These are phyloP conservation scores for Ramalina peruviana DNA, from an alignment of 495 filamentous ascomycete genomes.

Conservation along the genomic window DNA sequence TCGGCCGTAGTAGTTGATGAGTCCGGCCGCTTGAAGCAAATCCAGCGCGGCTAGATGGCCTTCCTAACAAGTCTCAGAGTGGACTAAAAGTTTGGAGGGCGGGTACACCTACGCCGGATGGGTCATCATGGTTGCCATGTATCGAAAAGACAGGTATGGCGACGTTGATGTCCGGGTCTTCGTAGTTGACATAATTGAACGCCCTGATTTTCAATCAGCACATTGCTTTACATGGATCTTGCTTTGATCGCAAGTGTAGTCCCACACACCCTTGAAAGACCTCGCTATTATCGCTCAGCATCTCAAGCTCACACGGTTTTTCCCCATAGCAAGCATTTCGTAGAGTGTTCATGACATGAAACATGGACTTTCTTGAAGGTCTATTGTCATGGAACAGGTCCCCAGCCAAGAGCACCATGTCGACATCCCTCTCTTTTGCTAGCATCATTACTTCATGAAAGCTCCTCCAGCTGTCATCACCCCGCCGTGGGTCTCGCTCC, in stretches of 20 bases:
- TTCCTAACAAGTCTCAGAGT: conserved; percentile 35
- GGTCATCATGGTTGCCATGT: conserved; percentile 97
- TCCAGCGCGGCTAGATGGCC: conserved; percentile 83
- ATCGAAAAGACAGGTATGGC: conserved; percentile 97
- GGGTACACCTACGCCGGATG: conserved; percentile 45
- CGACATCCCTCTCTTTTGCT: conserved; percentile 74
- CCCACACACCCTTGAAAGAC: conserved; percentile 52
- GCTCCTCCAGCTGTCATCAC: conserved; percentile 91
- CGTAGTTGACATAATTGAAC: conserved; percentile 91
- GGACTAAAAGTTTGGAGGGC: neutral
- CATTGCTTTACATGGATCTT: neutral
- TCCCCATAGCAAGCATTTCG: conserved; percentile 88
- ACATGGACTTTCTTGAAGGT: conserved; percentile 91
- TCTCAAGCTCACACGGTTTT: conserved; percentile 89
- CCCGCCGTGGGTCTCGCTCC: conserved; percentile 82
- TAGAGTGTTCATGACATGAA: conserved; percentile 87
- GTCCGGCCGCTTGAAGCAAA: conserved; percentile 74
- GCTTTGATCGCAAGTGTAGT: neutral
- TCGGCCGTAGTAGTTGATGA: conserved; percentile 93
- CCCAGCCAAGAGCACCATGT: conserved; percentile 90
- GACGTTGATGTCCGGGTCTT: conserved; percentile 94
- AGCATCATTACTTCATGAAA: conserved; percentile 94
- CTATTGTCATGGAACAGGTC: conserved; percentile 99
- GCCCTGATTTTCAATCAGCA: conserved; percentile 29
- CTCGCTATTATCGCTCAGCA: conserved; percentile 82